These are phyloP conservation scores for Berkeleyomyces rouxiae DNA, from an alignment of 2,329 filamentous ascomycete genomes.

Conservation along the genomic window DNA sequence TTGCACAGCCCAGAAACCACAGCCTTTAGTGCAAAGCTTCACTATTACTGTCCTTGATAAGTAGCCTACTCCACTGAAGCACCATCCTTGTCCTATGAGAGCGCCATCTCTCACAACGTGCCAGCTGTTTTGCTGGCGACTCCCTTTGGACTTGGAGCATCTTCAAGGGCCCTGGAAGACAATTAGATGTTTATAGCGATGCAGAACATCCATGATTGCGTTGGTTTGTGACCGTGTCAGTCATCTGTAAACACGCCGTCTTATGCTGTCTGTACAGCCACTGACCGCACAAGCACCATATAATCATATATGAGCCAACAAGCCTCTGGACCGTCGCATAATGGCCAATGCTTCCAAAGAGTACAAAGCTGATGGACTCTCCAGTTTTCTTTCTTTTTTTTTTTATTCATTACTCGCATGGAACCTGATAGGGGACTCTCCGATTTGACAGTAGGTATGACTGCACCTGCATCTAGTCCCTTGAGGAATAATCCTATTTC, in stretches of 20 bases:
- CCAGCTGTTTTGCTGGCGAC: background rate
- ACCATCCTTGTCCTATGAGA: slow-evolving; percentile 6
- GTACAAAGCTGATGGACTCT: background rate
- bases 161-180: too few species aligned
- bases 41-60: background rate
- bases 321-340: background rate
- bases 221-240: too few species aligned
- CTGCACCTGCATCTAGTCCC: background rate
- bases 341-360: background rate
- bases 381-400: too few species aligned
- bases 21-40: background rate
- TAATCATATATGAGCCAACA: background rate
- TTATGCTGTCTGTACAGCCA: background rate
- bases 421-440: too few species aligned
- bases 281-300: background rate
- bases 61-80: background rate
- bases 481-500: background rate
- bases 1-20: background rate
- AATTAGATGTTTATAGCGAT: too few species aligned
- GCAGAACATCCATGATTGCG: too few species aligned
- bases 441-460: background rate
- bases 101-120: slow-evolving; percentile 3
- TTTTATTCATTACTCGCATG: too few species aligned
- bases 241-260: too few species aligned
- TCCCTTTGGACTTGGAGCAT: background rate